phyloP scores from a whole-genome alignment of 2,329 filamentous ascomycete genomes.

The Elsinoe ampelina region DNA sequence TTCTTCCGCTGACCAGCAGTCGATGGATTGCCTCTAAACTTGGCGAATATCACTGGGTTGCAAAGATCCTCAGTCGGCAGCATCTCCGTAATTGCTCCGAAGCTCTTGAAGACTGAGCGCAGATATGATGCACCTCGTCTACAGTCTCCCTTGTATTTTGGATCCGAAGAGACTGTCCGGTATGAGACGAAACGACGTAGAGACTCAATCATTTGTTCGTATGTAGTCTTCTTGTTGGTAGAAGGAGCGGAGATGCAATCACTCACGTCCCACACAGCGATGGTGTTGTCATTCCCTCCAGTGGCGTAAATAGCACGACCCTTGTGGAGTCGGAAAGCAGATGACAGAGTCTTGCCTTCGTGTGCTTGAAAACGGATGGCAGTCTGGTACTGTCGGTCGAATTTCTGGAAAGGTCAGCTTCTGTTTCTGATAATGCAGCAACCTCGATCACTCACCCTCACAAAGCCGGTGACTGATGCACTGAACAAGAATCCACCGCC shows the following conservation, averaged over 20 bases:
- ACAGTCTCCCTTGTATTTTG: conserved; percentile 83
- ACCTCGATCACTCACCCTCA: conserved; percentile 53
- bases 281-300: conserved; percentile 81
- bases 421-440: background rate
- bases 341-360: conserved; percentile 76
- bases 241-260: conserved; percentile 43
- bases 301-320: conserved; percentile 81
- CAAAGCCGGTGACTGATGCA: conserved; percentile 78
- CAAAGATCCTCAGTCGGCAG: conserved; percentile 68
- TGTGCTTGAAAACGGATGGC: conserved; percentile 74
- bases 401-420: conserved; percentile 41
- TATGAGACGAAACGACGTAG: conserved; percentile 82
- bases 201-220: conserved; percentile 53
- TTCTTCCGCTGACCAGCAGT: conserved; percentile 63
- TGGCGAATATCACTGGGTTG: conserved; percentile 89
- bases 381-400: conserved; percentile 75
- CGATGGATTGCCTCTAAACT: conserved; percentile 67
- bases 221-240: conserved; percentile 44
- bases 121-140: conserved; percentile 85
- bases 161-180: conserved; percentile 80
- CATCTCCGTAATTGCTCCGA: conserved; percentile 83
- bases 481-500: conserved; percentile 79
- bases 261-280: conserved; percentile 77
- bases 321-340: conserved; percentile 61
- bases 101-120: conserved; percentile 79